Evolutionary conservation across 1,284 basidiomycete species (phyloP).

Genomic region (Ganoderma meredithae): DNA sequence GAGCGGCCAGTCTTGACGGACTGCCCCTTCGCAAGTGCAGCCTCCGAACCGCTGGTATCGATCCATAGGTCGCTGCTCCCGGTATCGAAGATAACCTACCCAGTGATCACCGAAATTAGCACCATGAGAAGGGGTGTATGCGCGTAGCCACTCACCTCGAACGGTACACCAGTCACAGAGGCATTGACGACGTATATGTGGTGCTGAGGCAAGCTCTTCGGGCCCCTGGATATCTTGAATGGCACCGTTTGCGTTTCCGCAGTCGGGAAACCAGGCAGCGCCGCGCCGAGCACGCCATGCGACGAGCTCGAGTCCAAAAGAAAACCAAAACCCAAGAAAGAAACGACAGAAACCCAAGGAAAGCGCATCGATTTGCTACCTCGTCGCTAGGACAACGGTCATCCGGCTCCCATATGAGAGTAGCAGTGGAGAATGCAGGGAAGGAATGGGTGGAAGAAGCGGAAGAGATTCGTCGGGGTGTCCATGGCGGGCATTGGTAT

Average conservation of each 20-base stretch:
- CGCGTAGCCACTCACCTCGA: constrained; percentile 3
- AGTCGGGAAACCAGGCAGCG: background rate
- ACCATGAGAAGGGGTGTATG: background rate
- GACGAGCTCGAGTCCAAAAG: background rate
- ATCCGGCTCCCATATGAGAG: background rate
- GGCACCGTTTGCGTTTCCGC: background rate
- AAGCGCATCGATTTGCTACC: background rate
- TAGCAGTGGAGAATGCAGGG: background rate
- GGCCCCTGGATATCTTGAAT: constrained; percentile 15
- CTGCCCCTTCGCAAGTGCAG: background rate
- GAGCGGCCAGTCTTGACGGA: constrained; percentile 5
- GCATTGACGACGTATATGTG: constrained; percentile 18
- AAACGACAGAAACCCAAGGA: background rate
- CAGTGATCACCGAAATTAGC: background rate
- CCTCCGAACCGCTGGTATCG: constrained; percentile 13
- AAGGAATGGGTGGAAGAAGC: background rate
- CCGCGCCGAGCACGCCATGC: background rate
- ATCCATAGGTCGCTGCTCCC: constrained; percentile 26
- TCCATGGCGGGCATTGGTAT: background rate
- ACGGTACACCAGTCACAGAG: constrained; percentile 8
- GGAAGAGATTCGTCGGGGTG: background rate
- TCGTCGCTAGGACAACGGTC: background rate
- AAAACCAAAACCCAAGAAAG: background rate
- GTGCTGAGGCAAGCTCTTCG: background rate
- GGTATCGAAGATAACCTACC: constrained; percentile 19